Evolutionary conservation across 306 rosid species (phyloP), one percentile per base, ranked within the genome.

Genomic region (Gynostemma pentaphyllum): DNA sequence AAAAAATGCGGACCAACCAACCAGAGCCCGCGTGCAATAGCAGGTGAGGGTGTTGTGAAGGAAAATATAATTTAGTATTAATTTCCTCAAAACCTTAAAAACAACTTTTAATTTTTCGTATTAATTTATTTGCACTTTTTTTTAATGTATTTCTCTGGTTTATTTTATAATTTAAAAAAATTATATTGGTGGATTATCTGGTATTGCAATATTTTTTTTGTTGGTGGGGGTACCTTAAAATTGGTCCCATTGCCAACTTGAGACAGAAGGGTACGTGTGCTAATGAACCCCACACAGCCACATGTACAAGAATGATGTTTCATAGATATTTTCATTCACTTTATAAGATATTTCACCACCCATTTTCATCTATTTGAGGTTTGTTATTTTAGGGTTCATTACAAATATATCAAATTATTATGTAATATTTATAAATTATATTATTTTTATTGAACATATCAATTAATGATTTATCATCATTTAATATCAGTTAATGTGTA

Each of bases 11-110:
- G 84, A 78, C 80, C 88, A 79, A 72, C 89, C 81, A 86, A 82
- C 83, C 86, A 76, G 78, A 78, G 79, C 10, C 62, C 81, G 86
- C 95, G 79, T 83, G 91, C 81, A 48, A 47, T 36, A 75, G 76
- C 81, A 53, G 81, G 71, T 69, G 63, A 66, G 22, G 42, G 23
- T 14, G 37, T 64, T 23, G n/a, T n/a, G n/a, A n/a, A 5, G 47
- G 29, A 36, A 28, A 11, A 30, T 27, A 44, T 23, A 10, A 47
- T 47, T 65, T 41, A 71, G 39, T 45, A 69, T 46, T 68, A 69
- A 59, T 65, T 62, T 23, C 29, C 19, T 41, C 36, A 15, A n/a
- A 75, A 65, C 74, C 75, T 83, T 64, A 74, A 66, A 71, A 62
- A 16, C 12, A n/a, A n/a, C 13, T n/a, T 32, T 56, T 45, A 23